Evolutionary conservation across 2,329 filamentous ascomycete species (phyloP).

Genomic region (Beauveria medogensis): DNA sequence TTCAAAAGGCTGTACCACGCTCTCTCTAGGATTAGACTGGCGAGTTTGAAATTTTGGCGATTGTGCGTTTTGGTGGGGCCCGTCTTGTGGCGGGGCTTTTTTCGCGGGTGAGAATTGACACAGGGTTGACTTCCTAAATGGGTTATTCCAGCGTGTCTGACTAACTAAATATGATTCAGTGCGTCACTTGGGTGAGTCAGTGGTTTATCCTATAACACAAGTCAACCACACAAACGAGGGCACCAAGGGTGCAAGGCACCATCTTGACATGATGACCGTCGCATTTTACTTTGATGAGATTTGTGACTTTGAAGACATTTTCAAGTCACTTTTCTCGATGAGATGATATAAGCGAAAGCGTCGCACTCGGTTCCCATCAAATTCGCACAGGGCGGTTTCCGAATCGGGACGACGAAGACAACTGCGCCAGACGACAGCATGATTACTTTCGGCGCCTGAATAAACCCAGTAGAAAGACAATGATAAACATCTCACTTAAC

Average conservation of each 20-base stretch:
- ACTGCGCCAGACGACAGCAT: too few species aligned
- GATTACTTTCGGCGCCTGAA: too few species aligned
- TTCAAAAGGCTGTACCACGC: not conserved
- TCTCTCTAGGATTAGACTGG: constrained; percentile 16
- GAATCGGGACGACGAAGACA: too few species aligned
- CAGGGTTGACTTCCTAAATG: not conserved
- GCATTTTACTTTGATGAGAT: too few species aligned
- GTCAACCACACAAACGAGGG: not conserved
- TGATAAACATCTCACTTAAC: too few species aligned
- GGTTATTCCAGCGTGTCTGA: not conserved
- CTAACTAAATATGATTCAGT: not conserved
- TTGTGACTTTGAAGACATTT: too few species aligned
- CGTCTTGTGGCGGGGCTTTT: constrained; percentile 8
- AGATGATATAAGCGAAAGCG: too few species aligned
- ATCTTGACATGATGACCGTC: too few species aligned
- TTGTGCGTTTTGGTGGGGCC: constrained; percentile 40
- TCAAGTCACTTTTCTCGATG: too few species aligned
- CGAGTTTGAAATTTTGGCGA: constrained; percentile 34
- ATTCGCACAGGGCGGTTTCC: too few species aligned
- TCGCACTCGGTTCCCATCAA: too few species aligned
- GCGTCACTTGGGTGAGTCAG: not conserved
- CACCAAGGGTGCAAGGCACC: not conserved
- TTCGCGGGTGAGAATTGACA: not conserved
- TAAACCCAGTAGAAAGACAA: too few species aligned
- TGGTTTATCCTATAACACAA: not conserved